Conservation (phyloP, 2,329 filamentous ascomycete species). For the Apiospora pterosperma region DNA sequence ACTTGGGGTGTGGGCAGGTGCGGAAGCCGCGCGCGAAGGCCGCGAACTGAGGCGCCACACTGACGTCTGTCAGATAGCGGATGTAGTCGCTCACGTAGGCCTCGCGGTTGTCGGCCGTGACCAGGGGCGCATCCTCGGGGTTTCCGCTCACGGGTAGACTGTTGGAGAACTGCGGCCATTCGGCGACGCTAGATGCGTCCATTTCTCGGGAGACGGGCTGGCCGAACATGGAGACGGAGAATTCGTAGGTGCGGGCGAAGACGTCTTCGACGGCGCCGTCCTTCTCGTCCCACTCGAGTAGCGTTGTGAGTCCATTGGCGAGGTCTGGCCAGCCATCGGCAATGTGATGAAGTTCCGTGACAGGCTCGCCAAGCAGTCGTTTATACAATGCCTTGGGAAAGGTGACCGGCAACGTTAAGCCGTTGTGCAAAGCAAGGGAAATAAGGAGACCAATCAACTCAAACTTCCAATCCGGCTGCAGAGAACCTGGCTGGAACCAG, state of each 20-base stretch:
- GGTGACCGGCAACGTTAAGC: slow-evolving; percentile 83
- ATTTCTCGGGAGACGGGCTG: slow-evolving; percentile 56
- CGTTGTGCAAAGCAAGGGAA: slow-evolving; percentile 89
- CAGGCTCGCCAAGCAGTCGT: slow-evolving; percentile 68
- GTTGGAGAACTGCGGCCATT: slow-evolving; percentile 53
- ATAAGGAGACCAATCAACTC: slow-evolving; percentile 86
- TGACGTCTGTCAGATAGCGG: slow-evolving; percentile 74
- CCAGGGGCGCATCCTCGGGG: slow-evolving; percentile 60
- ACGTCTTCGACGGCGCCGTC: slow-evolving; percentile 77
- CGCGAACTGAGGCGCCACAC: slow-evolving; percentile 70
- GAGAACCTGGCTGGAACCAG: slow-evolving; percentile 82
- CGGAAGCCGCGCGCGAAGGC: slow-evolving; percentile 82
- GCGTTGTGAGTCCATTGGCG: slow-evolving; percentile 65
- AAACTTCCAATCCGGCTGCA: slow-evolving; percentile 85
- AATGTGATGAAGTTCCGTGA: slow-evolving; percentile 72
- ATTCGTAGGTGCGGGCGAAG: slow-evolving; percentile 83
- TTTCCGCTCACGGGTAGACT: slow-evolving; percentile 30
- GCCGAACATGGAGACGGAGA: slow-evolving; percentile 63
- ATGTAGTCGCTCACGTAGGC: slow-evolving; percentile 84
- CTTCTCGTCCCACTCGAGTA: slow-evolving; percentile 73
- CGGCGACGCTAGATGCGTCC: slow-evolving; percentile 27
- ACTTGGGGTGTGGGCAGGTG: slow-evolving; percentile 66
- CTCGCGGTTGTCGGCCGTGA: slow-evolving; percentile 76
- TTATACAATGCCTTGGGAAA: slow-evolving; percentile 84
- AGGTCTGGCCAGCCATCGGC: slow-evolving; percentile 84